Percentiles rank a stretch among this genome's conserved stretches.
These are phyloP conservation scores for Thuja plicata DNA, from an alignment of 83 land plant genomes.

Conservation along the genomic window DNA sequence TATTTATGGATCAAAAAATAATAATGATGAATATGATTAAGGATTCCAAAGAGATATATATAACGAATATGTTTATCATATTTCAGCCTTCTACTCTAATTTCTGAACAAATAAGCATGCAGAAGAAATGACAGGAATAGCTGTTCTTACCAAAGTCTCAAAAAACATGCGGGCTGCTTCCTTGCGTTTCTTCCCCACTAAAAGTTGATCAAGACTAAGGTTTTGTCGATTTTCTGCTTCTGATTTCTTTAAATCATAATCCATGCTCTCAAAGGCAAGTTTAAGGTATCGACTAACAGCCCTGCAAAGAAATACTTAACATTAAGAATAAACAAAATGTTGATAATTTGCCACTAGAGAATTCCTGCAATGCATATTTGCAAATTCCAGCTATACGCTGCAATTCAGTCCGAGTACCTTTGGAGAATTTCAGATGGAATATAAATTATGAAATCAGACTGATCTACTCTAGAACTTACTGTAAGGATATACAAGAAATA, in stretches of 20 bases:
- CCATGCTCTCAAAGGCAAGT: constrained; percentile 35
- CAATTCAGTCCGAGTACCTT: background rate
- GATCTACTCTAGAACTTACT: background rate
- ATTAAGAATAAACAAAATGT: background rate
- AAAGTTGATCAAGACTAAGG: constrained; percentile 49
- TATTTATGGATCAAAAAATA: background rate
- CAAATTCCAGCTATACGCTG: background rate
- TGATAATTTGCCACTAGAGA: background rate
- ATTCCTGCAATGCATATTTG: background rate
- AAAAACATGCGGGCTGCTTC: constrained; percentile 81
- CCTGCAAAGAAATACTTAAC: constrained; percentile 21
- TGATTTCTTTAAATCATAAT: constrained; percentile 19
- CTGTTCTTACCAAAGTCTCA: constrained; percentile 64
- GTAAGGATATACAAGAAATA: background rate
- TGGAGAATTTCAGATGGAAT: background rate
- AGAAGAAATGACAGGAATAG: background rate
- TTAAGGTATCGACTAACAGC: constrained; percentile 68
- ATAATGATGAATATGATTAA: no score
- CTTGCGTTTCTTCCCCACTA: constrained; percentile 61
- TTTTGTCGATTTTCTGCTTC: constrained; percentile 29
- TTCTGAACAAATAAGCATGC: background rate
- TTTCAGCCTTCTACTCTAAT: background rate
- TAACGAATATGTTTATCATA: background rate
- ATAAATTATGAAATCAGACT: background rate
- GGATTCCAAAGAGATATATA: background rate